Percentiles rank a stretch among this genome's conserved stretches.
Evolutionary conservation across 2,329 filamentous ascomycete species (phyloP).

Genomic region (Colletotrichum sp.): DNA sequence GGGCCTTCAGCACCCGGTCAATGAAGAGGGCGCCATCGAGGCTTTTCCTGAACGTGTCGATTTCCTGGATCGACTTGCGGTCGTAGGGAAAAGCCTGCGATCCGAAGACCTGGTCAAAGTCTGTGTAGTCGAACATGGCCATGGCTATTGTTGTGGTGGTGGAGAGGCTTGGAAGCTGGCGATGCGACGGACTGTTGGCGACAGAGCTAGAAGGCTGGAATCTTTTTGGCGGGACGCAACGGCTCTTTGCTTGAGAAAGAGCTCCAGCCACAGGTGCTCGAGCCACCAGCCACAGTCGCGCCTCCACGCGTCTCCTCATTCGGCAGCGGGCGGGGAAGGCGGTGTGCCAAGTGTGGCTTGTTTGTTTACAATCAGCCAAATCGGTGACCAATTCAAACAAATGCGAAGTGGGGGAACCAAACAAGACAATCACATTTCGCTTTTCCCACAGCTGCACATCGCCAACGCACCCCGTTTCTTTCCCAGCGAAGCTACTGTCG

Average conservation of each 20-base stretch:
- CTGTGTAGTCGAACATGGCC: constrained; percentile 67
- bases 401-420: constrained; percentile 20
- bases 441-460: not conserved
- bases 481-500: not conserved
- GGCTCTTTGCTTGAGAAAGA: not conserved
- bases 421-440: constrained; percentile 7
- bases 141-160: not conserved
- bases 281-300: constrained; percentile 10
- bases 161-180: not conserved
- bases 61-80: constrained; percentile 63
- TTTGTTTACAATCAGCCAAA: constrained; percentile 24
- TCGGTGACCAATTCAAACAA: constrained; percentile 22
- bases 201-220: not conserved
- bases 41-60: constrained; percentile 69
- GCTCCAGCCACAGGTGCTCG: constrained; percentile 9
- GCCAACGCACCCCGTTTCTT: not conserved
- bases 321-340: not conserved
- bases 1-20: constrained; percentile 74
- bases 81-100: constrained; percentile 67
- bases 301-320: not conserved
- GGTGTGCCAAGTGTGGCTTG: constrained; percentile 8
- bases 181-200: not conserved
- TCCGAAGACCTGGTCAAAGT: constrained; percentile 73
- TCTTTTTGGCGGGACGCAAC: not conserved
- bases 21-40: constrained; percentile 78